Base-by-base conservation (phyloP, 306 rosid genomes). In the Vachellia collinsii region DNA sequence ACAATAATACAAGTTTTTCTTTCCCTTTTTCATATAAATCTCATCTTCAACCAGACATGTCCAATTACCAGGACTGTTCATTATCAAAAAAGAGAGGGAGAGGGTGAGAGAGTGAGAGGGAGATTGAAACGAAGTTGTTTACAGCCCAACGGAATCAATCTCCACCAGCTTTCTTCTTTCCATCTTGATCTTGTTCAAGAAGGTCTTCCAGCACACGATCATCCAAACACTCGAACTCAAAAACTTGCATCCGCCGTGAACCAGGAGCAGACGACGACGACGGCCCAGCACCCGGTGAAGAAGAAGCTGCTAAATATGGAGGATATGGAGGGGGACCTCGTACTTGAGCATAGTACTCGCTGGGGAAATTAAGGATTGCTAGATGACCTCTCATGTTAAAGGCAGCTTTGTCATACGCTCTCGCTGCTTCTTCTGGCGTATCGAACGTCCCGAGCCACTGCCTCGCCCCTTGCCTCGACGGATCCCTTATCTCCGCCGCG, bases 381-480 rank as follows among this genome's bases (percentile, higher is more conserved):
- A 91, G 93, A 75, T 91, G 97, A 43, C 93, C 95, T 82, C 95
- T 87, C 63, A 92, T 72, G 72, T 87, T 80, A 67, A 87, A 92
- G 4, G 97, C 95, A 43, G 95, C 95, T 20, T 89, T 67, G 72
- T 92, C 97, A 73, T 92, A 92, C 47, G 97, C 97, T 64, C 95
- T 72, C 2, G 97, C 97, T 7, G 95, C 97, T 56, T 91, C 92
- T 71, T 92, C 97, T 3, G 95, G 95, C 0, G 95, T 91, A 67
- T 92, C 95, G 50, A 88, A 91, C 11, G 97, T 92, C 20, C 97
- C 97, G 7, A 92, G 78, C 95, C 97, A 92, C 65, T 64, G 62
- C 72, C 95, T 82, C 22, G 93, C 88, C 38, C 95, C 95, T 63
- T 89, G 94, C 85, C 81, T 91, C 0, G 94, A 74, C 0, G 97